Conservation (phyloP, 208 protist genomes). For the Leishmania mexicana region DNA sequence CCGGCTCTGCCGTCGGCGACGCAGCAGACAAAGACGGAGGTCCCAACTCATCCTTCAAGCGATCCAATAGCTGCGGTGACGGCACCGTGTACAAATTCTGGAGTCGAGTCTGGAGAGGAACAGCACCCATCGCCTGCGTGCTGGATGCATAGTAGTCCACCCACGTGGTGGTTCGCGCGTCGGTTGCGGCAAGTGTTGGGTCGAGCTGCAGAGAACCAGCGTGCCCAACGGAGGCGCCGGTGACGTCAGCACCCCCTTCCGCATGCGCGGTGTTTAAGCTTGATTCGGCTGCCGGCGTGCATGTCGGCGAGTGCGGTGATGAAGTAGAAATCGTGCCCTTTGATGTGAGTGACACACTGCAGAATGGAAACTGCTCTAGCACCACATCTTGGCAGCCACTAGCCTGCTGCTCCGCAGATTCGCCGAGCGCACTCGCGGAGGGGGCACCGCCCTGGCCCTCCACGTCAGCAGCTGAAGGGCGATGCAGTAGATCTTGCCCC, state of each 20-base stretch:
- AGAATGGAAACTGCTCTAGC: neutral
- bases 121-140: slow-evolving; percentile 17
- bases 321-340: neutral
- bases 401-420: neutral
- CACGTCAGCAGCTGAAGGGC: neutral
- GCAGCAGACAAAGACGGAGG: neutral
- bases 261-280: neutral
- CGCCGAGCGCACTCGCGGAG: neutral
- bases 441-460: neutral
- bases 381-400: neutral
- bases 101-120: slow-evolving; percentile 6
- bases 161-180: neutral
- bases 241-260: neutral
- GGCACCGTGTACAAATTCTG: slow-evolving; percentile 28
- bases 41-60: slow-evolving; percentile 2
- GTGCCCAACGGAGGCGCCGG: neutral
- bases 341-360: neutral
- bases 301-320: neutral
- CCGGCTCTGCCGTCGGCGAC: neutral
- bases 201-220: neutral
- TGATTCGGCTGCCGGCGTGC: neutral
- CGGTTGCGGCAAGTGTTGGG: neutral
- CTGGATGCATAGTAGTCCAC: slow-evolving; percentile 28
- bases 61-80: slow-evolving; percentile 15
- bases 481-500: neutral